phyloP scores from a whole-genome alignment of 2,329 filamentous ascomycete species.

The Tolypocladium tundrense region DNA sequence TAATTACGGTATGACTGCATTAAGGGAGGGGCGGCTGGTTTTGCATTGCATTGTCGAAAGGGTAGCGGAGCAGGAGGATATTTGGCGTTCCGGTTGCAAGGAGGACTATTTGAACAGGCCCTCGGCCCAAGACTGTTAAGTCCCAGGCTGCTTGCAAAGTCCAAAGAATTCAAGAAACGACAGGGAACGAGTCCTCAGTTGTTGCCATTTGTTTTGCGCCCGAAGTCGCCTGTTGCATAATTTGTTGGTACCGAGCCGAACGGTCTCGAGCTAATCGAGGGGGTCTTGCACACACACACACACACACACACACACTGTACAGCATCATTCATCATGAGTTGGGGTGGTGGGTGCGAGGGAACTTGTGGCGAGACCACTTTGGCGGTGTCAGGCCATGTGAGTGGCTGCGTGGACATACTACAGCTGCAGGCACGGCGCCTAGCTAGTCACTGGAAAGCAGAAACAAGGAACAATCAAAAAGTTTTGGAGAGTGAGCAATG shows the following conservation, averaged over 20 bases:
- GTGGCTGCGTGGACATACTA: background rate
- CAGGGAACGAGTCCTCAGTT: background rate
- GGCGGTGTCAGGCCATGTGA: background rate
- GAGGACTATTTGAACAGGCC: slow-evolving; percentile 5
- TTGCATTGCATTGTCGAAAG: slow-evolving; percentile 13
- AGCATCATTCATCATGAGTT: background rate
- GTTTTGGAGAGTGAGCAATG: background rate
- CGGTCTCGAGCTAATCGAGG: background rate
- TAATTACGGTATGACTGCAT: slow-evolving; percentile 28
- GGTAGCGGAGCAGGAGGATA: slow-evolving; percentile 7
- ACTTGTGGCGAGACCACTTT: too few relatives aligned
- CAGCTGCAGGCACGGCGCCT: background rate
- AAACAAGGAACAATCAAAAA: background rate
- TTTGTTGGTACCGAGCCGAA: background rate
- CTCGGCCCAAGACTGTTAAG: slow-evolving; percentile 1
- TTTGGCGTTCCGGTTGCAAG: slow-evolving; percentile 10
- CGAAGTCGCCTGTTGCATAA: background rate
- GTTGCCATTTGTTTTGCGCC: background rate
- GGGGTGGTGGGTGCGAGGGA: background rate
- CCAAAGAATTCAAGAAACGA: background rate
- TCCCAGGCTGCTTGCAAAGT: background rate
- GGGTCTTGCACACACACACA: background rate
- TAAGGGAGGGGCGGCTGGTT: slow-evolving; percentile 17
- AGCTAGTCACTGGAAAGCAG: background rate
- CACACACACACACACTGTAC: background rate